Evolutionary conservation across 2,329 filamentous ascomycete species (phyloP), one percentile per base, ranked within the genome.

Genomic region (Cladophialophora yegresii): DNA sequence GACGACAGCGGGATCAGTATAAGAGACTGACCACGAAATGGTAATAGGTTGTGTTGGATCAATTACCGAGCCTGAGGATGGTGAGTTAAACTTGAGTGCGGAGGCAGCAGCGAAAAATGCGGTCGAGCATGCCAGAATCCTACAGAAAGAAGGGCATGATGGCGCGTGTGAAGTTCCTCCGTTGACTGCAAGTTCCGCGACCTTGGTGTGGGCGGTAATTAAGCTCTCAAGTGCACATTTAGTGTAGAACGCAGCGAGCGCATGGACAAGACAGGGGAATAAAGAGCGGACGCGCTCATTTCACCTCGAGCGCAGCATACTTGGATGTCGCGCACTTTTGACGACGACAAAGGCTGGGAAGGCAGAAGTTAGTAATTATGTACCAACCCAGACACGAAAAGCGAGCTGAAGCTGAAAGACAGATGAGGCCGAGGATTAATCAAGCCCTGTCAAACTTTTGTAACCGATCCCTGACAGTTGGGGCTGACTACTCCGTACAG

Each of bases 1-100:
- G 69, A 81, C 76, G 6, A 72, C 72, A 3, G 71, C 57, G 0
- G 78, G 76, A 61, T 82, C 80, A 49, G 77, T 70, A 62, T 65
- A 67, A 62, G 67, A 67, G 54, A 62, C 47, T 22, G 64, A 68
- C 60, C 67, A 70, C 13, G 32, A 53, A 62, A 65, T 65, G 54
- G 63, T 64, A 59, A 68, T 65, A 60, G 69, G 64, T 68, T 71
- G 67, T 43, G 64, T 63, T n/a, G 63, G 61, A 49, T 67, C 65
- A n/a, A 66, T 63, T 12, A 26, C 43, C 9, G 50, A 54, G 49
- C 56, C 53, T 12, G 62, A 36, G 7, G 53, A 51, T 16, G 69
- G 69, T 3, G 65, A 68, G 43, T 55, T 64, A 54, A 70, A 62
- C 22, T 64, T 60, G 22, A 70, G 54, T 22, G 47, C 32, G 26